Evolutionary conservation across 176 grass and related monocot species (phyloP), one percentile per base, ranked within the genome.

Genomic region (Tuctoria greenei): DNA sequence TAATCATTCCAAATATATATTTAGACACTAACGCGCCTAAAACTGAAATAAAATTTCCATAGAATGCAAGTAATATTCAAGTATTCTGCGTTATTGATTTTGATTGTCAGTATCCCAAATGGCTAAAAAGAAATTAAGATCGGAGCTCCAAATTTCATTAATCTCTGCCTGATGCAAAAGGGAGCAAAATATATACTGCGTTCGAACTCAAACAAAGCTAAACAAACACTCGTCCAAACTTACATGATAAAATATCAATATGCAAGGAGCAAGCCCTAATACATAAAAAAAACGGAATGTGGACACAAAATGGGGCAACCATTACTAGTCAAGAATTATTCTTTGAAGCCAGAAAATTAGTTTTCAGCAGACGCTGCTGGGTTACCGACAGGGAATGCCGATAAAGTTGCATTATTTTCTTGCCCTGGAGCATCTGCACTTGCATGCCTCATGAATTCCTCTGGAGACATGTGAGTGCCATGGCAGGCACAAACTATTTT

Each of bases 401-500:
- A 50, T 27, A 80, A 54, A 12, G 63, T 74, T 20, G 70, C 11
- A 49, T 46, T 65, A 52, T 80, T 90, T 82, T 93, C 87, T 45
- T 78, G 87, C 47, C 43, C 67, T 0, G 71, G 27, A 31, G 70
- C 61, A 64, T 89, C 93, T 20, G 71, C 57, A 63, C 69, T 99
- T 45, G 95, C 95, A 65, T 99, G 95, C 21, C 80, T 69, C 7
- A 86, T 61, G 64, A 99, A 99, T 46, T 99, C 95, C 64, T 92
- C 89, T 0, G 87, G 85, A 25, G 80, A 77, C 89, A 99, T 86
- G 69, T 95, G 95, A 20, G 84, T 85, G 17, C 91, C 95, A 56
- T 99, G 95, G 79, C 95, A 99, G 31, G 95, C 89, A 57, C 95
- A 99, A 21, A 99, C 91, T 36, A 99, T 88, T 56, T 88, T 93